Conservation (phyloP, 2,329 filamentous ascomycete species). For the Scedosporium apiospermum region DNA sequence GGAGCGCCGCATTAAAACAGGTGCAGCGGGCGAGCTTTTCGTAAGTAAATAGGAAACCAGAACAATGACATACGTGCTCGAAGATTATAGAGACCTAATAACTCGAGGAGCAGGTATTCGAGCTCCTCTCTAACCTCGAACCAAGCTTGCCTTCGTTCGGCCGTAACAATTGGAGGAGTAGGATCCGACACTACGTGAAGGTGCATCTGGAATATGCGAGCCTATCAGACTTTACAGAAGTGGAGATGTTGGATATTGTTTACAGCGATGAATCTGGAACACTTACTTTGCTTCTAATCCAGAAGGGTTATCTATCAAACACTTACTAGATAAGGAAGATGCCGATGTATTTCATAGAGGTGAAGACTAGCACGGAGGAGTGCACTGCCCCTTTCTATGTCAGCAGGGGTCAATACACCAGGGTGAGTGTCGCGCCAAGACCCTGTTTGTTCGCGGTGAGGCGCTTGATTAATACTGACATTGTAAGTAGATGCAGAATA, state of each 20-base stretch:
- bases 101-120: slow-evolving; percentile 27
- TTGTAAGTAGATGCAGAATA: neutral
- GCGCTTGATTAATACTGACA: neutral
- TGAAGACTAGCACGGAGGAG: slow-evolving; percentile 34
- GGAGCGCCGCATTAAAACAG: neutral
- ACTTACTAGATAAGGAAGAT: slow-evolving; percentile 16
- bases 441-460: neutral
- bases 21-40: neutral
- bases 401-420: slow-evolving; percentile 32
- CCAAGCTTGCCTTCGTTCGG: slow-evolving; percentile 23
- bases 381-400: slow-evolving; percentile 34
- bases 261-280: slow-evolving; percentile 27
- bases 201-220: slow-evolving; percentile 28
- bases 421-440: neutral
- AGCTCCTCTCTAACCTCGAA: slow-evolving; percentile 23
- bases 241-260: slow-evolving; percentile 36
- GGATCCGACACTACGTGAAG: slow-evolving; percentile 29
- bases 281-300: slow-evolving; percentile 24
- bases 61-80: too few species aligned
- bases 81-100: too few species aligned
- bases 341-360: slow-evolving; percentile 38
- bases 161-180: slow-evolving; percentile 36
- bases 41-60: neutral
- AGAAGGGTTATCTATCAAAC: slow-evolving; percentile 20
- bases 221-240: slow-evolving; percentile 27